Conservation (phyloP, 352 stramenopile species). For the Phytophthora melonis region DNA sequence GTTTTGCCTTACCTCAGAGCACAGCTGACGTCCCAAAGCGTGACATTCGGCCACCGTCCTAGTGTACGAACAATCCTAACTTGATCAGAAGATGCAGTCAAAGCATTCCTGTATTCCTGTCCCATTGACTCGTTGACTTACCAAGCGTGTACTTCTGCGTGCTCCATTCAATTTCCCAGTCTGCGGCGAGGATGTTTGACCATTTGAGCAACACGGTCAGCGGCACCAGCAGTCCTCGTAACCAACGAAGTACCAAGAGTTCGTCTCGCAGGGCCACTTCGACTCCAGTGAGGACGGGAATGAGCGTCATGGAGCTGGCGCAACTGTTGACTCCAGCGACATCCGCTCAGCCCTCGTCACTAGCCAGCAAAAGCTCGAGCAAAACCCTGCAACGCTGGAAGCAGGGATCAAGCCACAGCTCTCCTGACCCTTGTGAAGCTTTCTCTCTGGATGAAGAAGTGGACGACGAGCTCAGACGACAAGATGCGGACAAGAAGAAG, state of each 20-base stretch:
- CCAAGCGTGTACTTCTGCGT: not conserved
- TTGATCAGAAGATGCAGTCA: constrained; percentile 19
- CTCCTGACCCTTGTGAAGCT: constrained; percentile 14
- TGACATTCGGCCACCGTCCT: constrained; percentile 81
- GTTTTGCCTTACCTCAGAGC: constrained; percentile 34
- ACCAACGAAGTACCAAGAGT: constrained; percentile 30
- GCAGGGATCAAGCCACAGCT: constrained; percentile 4
- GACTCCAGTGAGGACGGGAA: constrained; percentile 56
- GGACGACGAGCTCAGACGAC: constrained; percentile 23
- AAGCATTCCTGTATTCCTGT: no score
- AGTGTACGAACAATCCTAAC: constrained; percentile 36
- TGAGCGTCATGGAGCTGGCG: constrained; percentile 73
- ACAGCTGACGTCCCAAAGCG: constrained; percentile 51
- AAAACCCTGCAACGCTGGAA: constrained; percentile 27
- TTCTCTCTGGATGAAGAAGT: constrained; percentile 27
- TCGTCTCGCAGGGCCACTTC: constrained; percentile 24
- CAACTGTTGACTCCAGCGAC: constrained; percentile 61
- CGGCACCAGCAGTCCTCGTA: constrained; percentile 28
- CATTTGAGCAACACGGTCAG: constrained; percentile 55
- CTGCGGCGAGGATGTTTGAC: constrained; percentile 77
- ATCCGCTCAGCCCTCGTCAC: constrained; percentile 10
- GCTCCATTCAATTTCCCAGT: constrained; percentile 39
- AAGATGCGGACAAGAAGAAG: constrained; percentile 18
- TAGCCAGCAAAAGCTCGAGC: constrained; percentile 26
- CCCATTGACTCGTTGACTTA: constrained; percentile 3